Evolutionary conservation across 495 filamentous ascomycete genomes (phyloP), one percentile per base, ranked within the genome.

Genomic region (Acidiella bohemica): DNA sequence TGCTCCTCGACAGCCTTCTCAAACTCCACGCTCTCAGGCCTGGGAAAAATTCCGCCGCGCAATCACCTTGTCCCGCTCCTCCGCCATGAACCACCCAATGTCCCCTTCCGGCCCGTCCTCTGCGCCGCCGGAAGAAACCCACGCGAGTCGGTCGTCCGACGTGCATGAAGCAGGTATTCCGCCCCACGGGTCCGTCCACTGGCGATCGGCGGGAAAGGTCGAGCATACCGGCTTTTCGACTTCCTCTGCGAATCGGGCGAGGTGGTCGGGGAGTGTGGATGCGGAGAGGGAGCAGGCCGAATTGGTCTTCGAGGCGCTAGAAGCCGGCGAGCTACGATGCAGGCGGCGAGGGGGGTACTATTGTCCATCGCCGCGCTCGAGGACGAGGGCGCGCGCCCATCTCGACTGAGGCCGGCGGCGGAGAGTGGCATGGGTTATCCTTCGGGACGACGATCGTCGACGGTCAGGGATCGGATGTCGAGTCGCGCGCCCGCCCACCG

Each of bases 351-450:
- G 1, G n/a, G 92, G 73, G 58, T 87, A 83, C 61, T 94, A 93
- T 56, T 88, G 75, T 18, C 82, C 80, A 52, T 93, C 81, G 1
- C 64, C 55, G 21, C 63, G 67, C 57, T 92, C 82, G 51, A 93
- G 67, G 85, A 94, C 93, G 17, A 93, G 68, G 1, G 83, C 84
- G 0, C 93, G 61, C 53, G n/a, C n/a, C 92, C 86, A 54, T 93
- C 86, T 63, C 93, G 86, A 16, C 84, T 63, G 24, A 90, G 67
- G 9, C 84, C 73, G 4, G 75, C 59, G 13, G 36, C 69, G 54
- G 71, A 86, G 40, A 70, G 65, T n/a, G n/a, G n/a, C n/a, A n/a
- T n/a, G n/a, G n/a, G n/a, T n/a, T n/a, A n/a, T n/a, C n/a, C n/a
- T n/a, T n/a, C n/a, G n/a, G n/a, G n/a, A n/a, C n/a, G n/a, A n/a